A percentile compares a stretch with the other conserved stretches of the same genome.
Evolutionary conservation across 306 rosid species (phyloP).

Genomic region (Quercus ilex): DNA sequence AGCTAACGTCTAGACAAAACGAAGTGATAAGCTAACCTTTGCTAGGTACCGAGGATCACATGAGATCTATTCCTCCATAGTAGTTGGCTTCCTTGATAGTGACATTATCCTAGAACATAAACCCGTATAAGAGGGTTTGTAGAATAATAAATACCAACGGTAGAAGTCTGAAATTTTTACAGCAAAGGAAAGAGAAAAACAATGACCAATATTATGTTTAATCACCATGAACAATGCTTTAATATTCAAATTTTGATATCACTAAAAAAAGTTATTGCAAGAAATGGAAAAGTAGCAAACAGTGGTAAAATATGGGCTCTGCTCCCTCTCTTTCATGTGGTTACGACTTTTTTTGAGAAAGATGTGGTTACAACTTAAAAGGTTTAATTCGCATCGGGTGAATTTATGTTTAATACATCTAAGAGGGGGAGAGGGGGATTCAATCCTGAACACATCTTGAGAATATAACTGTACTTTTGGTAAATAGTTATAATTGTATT

Average conservation of each 20-base stretch:
- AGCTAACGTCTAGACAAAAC: background rate
- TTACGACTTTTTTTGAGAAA: too few species aligned
- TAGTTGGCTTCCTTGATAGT: constrained; percentile 60
- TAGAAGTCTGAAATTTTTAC: background rate
- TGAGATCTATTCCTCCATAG: constrained; percentile 62
- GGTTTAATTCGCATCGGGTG: background rate
- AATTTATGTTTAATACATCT: too few species aligned
- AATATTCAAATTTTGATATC: background rate
- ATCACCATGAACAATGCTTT: background rate
- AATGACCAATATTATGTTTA: background rate
- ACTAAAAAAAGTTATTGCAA: background rate
- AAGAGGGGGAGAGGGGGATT: too few species aligned
- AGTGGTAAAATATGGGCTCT: background rate
- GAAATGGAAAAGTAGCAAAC: background rate
- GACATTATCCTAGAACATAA: constrained; percentile 54
- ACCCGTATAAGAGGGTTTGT: background rate
- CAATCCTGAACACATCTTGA: background rate
- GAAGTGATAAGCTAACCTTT: constrained; percentile 38
- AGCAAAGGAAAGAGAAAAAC: background rate
- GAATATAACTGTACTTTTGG: background rate
- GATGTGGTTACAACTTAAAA: background rate
- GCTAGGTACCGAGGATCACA: constrained; percentile 64
- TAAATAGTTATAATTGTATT: too few species aligned
- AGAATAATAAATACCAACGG: background rate
- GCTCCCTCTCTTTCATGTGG: background rate